A percentile compares a stretch with the other conserved stretches of the same genome.
phyloP scores from a whole-genome alignment of 805 yeast genomes.

The Clavispora phyllophila region DNA sequence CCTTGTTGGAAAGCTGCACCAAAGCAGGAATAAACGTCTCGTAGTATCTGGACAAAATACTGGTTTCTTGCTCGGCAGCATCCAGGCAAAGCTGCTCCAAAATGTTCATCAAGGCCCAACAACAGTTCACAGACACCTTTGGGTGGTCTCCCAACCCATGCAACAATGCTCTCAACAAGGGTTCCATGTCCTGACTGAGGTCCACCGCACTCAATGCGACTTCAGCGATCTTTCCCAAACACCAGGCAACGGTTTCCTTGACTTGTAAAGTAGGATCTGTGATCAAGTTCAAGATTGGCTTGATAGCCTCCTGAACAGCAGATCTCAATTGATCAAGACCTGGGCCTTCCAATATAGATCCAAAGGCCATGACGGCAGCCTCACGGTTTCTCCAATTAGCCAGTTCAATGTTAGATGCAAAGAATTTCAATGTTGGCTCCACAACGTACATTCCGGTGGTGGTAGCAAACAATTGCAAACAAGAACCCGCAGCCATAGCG shows the following conservation, averaged over 20 bases:
- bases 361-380: slow-evolving; percentile 99
- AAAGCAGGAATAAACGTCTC: slow-evolving; percentile 63
- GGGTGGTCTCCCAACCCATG: slow-evolving; percentile 88
- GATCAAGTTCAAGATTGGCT: slow-evolving; percentile 71
- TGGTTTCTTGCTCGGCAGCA: slow-evolving; percentile 44
- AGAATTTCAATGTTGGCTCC: slow-evolving; percentile 79
- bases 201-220: slow-evolving; percentile 74
- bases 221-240: slow-evolving; percentile 94
- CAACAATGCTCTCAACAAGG: slow-evolving; percentile 66
- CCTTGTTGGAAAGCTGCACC: slow-evolving; percentile 60
- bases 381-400: slow-evolving; percentile 79
- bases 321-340: slow-evolving; percentile 62
- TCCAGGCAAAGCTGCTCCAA: slow-evolving; percentile 71
- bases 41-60: slow-evolving; percentile 73
- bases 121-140: slow-evolving; percentile 91
- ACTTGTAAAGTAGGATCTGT: slow-evolving; percentile 76
- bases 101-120: slow-evolving; percentile 94
- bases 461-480: slow-evolving; percentile 90
- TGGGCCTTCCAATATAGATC: slow-evolving; percentile 94
- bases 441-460: slow-evolving; percentile 83
- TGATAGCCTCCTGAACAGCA: slow-evolving; percentile 76
- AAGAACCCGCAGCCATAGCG: slow-evolving; percentile 98
- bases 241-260: slow-evolving; percentile 97
- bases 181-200: slow-evolving; percentile 57
- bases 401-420: slow-evolving; percentile 61